Evolutionary conservation across 2,329 filamentous ascomycete genomes (phyloP).

Genomic region (Ustilaginoidea virens): DNA sequence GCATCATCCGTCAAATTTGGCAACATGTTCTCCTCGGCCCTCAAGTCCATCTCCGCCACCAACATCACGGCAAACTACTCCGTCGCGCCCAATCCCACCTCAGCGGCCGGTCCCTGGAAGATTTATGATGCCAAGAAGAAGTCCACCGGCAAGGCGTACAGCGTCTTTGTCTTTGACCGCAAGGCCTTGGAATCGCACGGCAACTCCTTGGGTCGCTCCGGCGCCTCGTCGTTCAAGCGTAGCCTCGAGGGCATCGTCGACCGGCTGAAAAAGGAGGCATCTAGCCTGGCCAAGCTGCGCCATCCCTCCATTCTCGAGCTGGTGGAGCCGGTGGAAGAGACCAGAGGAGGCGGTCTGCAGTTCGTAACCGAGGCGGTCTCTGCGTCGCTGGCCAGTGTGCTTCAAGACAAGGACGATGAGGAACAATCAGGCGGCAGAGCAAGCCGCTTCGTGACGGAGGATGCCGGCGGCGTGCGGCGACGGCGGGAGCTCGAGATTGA

Average conservation of each 20-base stretch:
- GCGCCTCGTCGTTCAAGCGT: slow-evolving; percentile 56
- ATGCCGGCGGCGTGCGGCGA: slow-evolving; percentile 55
- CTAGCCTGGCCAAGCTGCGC: slow-evolving; percentile 70
- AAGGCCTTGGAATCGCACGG: slow-evolving; percentile 58
- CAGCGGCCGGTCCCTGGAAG: slow-evolving; percentile 84
- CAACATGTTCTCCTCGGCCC: slow-evolving; percentile 76
- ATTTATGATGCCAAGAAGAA: slow-evolving; percentile 98
- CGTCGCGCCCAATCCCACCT: slow-evolving; percentile 59
- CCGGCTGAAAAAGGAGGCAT: slow-evolving; percentile 79
- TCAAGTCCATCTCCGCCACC: slow-evolving; percentile 81
- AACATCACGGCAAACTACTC: slow-evolving; percentile 91
- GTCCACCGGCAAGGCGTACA: slow-evolving; percentile 74
- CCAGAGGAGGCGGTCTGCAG: slow-evolving; percentile 76
- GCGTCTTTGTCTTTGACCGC: slow-evolving; percentile 87
- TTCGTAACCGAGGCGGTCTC: slow-evolving; percentile 91
- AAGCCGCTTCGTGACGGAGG: slow-evolving; percentile 70
- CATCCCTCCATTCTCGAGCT: slow-evolving; percentile 89
- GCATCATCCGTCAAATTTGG: too few species aligned
- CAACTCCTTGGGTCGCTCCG: slow-evolving; percentile 22
- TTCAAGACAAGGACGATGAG: slow-evolving; percentile 82
- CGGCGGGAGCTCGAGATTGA: slow-evolving; percentile 83
- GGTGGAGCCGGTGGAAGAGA: slow-evolving; percentile 91
- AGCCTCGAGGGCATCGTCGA: slow-evolving; percentile 83
- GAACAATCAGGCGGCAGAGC: slow-evolving; percentile 56
- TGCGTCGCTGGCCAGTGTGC: slow-evolving; percentile 65